A percentile compares a stretch with the other conserved stretches of the same genome.
Conservation (phyloP, 805 yeast genomes). For the Candida wancherniae region DNA sequence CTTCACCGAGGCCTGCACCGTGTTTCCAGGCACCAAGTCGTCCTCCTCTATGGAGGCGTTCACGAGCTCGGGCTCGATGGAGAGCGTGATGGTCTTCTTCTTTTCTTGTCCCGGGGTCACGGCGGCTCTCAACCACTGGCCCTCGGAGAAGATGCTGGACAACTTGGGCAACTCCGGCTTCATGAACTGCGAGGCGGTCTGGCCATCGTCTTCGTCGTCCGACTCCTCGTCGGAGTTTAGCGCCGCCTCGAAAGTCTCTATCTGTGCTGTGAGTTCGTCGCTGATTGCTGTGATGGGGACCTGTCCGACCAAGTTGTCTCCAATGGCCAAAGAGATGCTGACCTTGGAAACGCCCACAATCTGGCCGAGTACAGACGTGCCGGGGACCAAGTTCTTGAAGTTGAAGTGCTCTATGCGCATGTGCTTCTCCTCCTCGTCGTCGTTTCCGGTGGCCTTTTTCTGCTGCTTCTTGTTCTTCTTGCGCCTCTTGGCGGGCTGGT, state of each 20-base stretch:
- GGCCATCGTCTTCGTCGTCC: slow-evolving; percentile 27
- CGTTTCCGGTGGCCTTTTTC: slow-evolving; percentile 10
- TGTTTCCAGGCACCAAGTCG: slow-evolving; percentile 57
- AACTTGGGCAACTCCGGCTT: slow-evolving; percentile 53
- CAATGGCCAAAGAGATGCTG: slow-evolving; percentile 66
- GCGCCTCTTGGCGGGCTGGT: slow-evolving; percentile 23
- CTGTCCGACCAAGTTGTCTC: slow-evolving; percentile 77
- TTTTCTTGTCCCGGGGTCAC: slow-evolving; percentile 45
- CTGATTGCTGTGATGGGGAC: slow-evolving; percentile 73
- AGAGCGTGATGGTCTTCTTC: slow-evolving; percentile 63
- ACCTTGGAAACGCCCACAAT: slow-evolving; percentile 53
- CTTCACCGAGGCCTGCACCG: slow-evolving; percentile 71
- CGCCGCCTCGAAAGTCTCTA: slow-evolving; percentile 52
- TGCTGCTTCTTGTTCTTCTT: slow-evolving; percentile 22
- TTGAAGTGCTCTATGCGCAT: slow-evolving; percentile 57
- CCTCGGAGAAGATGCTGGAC: slow-evolving; percentile 51
- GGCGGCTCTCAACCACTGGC: slow-evolving; percentile 91
- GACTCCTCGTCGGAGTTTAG: slow-evolving; percentile 30
- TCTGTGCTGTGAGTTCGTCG: slow-evolving; percentile 48
- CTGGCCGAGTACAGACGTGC: slow-evolving; percentile 75
- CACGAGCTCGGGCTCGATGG: slow-evolving; percentile 69
- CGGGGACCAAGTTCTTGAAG: slow-evolving; percentile 62
- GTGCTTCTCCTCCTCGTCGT: slow-evolving; percentile 22
- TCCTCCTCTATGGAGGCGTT: slow-evolving; percentile 58
- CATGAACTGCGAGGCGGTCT: slow-evolving; percentile 19